Evolutionary conservation across 345 rosid genomes (phyloP).

Genomic region (Melaleuca quinquenervia): DNA sequence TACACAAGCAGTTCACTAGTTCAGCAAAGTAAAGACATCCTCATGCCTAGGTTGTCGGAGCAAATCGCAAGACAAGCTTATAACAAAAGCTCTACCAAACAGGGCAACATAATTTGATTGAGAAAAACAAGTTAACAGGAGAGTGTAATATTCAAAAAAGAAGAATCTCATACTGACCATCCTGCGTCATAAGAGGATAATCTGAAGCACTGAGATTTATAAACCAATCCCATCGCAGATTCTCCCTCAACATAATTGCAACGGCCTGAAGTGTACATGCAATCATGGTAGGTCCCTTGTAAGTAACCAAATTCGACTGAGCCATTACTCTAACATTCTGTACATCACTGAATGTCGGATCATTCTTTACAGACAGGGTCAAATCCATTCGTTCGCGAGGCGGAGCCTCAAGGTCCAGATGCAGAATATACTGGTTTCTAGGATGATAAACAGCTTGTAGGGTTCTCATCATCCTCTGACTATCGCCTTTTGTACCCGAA

Average conservation of each 20-base stretch:
- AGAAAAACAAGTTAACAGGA: not conserved
- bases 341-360: slow-evolving; percentile 46
- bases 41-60: not conserved
- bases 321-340: slow-evolving; percentile 80
- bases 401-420: slow-evolving; percentile 80
- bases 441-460: slow-evolving; percentile 80
- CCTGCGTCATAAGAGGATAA: slow-evolving; percentile 79
- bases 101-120: not conserved
- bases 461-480: slow-evolving; percentile 78
- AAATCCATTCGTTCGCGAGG: slow-evolving; percentile 65
- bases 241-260: slow-evolving; percentile 59
- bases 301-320: slow-evolving; percentile 74
- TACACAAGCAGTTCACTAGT: not conserved
- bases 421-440: slow-evolving; percentile 75
- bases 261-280: slow-evolving; percentile 79
- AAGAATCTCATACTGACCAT: slow-evolving; percentile 43
- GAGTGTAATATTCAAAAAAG: not conserved
- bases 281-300: slow-evolving; percentile 80
- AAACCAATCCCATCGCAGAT: slow-evolving; percentile 84
- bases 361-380: slow-evolving; percentile 44
- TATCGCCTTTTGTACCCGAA: slow-evolving; percentile 84
- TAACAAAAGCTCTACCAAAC: not conserved
- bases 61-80: not conserved
- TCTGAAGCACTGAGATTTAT: slow-evolving; percentile 78
- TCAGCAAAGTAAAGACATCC: not conserved